A percentile compares a stretch with the other conserved stretches of the same genome.
phyloP scores from a whole-genome alignment of 2,329 filamentous ascomycete genomes.

The Microcyclospora pomicola region DNA sequence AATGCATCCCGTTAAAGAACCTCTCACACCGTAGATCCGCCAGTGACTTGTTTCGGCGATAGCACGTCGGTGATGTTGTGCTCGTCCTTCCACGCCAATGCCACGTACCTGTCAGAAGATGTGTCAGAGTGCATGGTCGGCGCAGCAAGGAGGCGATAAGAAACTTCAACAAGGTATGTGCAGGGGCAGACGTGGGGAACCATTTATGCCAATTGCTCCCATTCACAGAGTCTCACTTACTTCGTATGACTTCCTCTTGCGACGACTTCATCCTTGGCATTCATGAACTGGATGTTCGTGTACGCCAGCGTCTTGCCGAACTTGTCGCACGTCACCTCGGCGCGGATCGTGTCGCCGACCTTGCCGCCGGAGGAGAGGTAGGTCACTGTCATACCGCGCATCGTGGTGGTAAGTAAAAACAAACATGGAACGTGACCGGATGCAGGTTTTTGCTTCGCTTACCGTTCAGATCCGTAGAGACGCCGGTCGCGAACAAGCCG shows the following conservation, averaged over 20 bases:
- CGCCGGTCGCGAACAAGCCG: conserved; percentile 51
- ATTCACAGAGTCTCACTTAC: conserved; percentile 21
- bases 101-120: conserved; percentile 34
- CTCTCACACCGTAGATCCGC: too few relatives aligned
- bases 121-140: too few relatives aligned
- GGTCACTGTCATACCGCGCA: conserved; percentile 34
- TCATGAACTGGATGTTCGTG: conserved; percentile 48
- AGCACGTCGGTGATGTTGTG: conserved; percentile 48
- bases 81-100: conserved; percentile 47
- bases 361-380: conserved; percentile 51
- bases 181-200: too few relatives aligned
- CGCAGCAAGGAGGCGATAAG: too few relatives aligned
- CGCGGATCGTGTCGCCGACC: conserved; percentile 37
- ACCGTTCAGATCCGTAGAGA: conserved; percentile 53
- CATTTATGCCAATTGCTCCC: too few relatives aligned
- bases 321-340: conserved; percentile 52
- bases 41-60: conserved; percentile 22
- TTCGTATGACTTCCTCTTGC: conserved; percentile 56
- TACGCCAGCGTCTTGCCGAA: conserved; percentile 52
- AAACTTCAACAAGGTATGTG: too few relatives aligned
- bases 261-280: conserved; percentile 44
- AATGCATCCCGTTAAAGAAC: too few relatives aligned
- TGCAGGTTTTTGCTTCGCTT: conserved; percentile 3
- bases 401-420: neutral
- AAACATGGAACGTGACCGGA: neutral